These are phyloP conservation scores for Gracilaria gracilis DNA, from an alignment of 23 red algal genomes.

Conservation along the genomic window DNA sequence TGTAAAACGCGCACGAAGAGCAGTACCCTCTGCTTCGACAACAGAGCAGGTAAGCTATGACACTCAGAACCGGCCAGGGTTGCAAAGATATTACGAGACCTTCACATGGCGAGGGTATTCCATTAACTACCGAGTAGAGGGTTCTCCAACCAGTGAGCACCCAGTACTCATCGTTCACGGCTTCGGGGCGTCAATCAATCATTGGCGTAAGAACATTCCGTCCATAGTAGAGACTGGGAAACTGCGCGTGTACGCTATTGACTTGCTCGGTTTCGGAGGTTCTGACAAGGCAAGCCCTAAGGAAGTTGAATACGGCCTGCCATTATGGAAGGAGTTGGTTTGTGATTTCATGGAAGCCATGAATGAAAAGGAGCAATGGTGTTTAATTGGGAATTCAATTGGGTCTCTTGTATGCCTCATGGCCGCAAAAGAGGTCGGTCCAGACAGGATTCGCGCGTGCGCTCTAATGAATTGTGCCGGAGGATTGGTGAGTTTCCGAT, in stretches of 20 bases:
- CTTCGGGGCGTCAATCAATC: conserved; percentile 88
- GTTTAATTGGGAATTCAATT: conserved; percentile 92
- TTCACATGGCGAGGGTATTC: conserved; percentile 73
- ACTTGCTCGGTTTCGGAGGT: conserved; percentile 95
- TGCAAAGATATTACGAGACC: conserved; percentile 76
- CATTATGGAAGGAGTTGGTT: conserved; percentile 84
- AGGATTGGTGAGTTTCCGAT: conserved; percentile 87
- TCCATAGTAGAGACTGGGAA: conserved; percentile 68
- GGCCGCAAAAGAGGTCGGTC: conserved; percentile 67
- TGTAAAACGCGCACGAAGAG: neutral
- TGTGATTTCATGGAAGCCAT: conserved; percentile 76
- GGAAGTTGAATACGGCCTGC: conserved; percentile 74
- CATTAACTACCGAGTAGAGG: conserved; percentile 87
- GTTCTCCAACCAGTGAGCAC: neutral
- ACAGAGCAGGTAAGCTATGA: conserved; percentile 16
- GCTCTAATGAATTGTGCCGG: conserved; percentile 97
- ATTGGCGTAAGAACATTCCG: conserved; percentile 89
- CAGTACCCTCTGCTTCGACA: neutral
- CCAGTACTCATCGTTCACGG: conserved; percentile 95
- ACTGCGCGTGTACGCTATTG: conserved; percentile 85
- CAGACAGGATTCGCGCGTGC: conserved; percentile 45
- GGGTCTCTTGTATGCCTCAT: conserved; percentile 79
- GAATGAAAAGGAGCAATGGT: conserved; percentile 74
- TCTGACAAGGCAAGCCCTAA: conserved; percentile 77
- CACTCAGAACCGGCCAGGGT: neutral